These are phyloP conservation scores for Chaetomium strumarium DNA, from an alignment of 2,329 filamentous ascomycete genomes.

Conservation along the genomic window DNA sequence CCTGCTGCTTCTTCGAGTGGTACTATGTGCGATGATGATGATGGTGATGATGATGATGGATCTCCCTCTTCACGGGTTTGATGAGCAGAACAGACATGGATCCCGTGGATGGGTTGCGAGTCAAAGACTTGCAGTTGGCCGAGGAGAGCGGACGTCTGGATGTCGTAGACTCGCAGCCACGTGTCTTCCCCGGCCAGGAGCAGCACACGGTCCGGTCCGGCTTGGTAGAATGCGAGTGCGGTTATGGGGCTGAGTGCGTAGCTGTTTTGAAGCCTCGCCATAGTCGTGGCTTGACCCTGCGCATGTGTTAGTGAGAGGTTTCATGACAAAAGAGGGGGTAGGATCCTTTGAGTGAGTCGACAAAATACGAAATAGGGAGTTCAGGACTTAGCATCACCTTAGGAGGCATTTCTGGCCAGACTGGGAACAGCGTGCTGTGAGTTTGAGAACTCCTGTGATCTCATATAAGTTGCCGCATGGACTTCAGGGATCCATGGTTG, in stretches of 20 bases:
- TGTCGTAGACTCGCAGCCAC: constrained; percentile 49
- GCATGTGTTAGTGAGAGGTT: constrained; percentile 6
- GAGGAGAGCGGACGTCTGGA: constrained; percentile 31
- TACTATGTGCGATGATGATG: too few species aligned
- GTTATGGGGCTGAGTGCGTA: constrained; percentile 52
- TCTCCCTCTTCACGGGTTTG: too few species aligned
- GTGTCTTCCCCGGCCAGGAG: constrained; percentile 57
- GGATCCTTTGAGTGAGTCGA: neutral
- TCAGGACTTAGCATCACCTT: constrained; percentile 2
- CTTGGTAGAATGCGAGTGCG: constrained; percentile 48
- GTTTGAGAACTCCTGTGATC: too few species aligned
- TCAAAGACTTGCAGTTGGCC: constrained; percentile 51
- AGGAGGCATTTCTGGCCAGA: constrained; percentile 16
- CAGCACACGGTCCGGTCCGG: constrained; percentile 30
- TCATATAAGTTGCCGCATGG: too few species aligned
- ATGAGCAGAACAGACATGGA: constrained; percentile 46
- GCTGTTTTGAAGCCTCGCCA: constrained; percentile 27
- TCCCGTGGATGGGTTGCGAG: constrained; percentile 69
- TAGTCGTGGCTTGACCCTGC: constrained; percentile 9
- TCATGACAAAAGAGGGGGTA: too few species aligned
- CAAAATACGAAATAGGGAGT: too few species aligned
- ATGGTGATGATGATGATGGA: too few species aligned
- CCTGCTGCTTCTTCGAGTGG: neutral
- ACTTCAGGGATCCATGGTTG: too few species aligned
- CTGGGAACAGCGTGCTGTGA: too few species aligned